Evolutionary conservation across 495 filamentous ascomycete genomes (phyloP), one percentile per base, ranked within the genome.

Genomic region (Podospora bellae-mahoneyi): DNA sequence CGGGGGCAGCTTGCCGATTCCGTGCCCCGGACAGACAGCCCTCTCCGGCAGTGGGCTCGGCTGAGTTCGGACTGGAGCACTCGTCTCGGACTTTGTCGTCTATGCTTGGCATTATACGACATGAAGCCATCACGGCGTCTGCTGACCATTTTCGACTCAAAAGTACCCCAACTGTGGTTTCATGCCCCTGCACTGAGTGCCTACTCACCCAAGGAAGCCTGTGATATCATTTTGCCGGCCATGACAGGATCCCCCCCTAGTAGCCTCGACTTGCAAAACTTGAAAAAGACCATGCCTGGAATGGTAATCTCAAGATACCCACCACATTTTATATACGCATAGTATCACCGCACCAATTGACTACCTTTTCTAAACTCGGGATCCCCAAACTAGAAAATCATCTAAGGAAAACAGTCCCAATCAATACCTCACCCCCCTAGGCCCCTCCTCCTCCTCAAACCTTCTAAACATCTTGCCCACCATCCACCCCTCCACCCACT

Each of bases 381-480:
- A 13, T 48, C 13, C 13, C 39, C 39, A 48, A 48, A 48, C 15
- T 13, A 10, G 2, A 6, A 48, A 48, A 48, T 48, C 39, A 32
- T 32, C 23, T 1, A 2, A 1, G 23, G 1, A 23, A 32, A 5
- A 32, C 30, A 32, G 30, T 7, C 30, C 30, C 30, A 54, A 54
- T 62, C 32, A 34, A 19, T 44, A 48, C 30, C 59, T 48, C 15
- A 13, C 53, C 18, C 18, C 53, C 5, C 30, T 60, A 34, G 54
- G 61, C 19, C 61, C 65, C 56, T 66, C 66, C 44, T 73, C 70
- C 44, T 67, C 63, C 56, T 59, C 67, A 67, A 74, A 74, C 62
- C 64, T 55, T 48, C 18, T 66, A 63, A 59, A 66, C 70, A 74
- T 62, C 18, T 32, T 39, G 10, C 56, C 68, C n/a, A 74, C 9